These are phyloP conservation scores for Neoboletus magnificus DNA, from an alignment of 768 basidiomycete genomes.

Conservation along the genomic window DNA sequence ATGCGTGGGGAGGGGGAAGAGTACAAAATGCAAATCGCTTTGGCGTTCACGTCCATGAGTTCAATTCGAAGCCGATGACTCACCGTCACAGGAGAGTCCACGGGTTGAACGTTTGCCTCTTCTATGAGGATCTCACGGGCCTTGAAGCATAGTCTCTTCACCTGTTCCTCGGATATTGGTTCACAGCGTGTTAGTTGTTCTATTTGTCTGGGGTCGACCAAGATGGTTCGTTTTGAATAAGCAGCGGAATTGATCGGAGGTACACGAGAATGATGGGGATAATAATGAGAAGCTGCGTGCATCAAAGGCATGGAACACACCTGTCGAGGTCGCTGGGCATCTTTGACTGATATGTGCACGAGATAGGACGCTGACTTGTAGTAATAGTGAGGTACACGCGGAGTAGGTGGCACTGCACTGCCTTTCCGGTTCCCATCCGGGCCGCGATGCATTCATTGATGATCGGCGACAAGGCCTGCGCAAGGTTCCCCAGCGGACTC, in stretches of 20 bases:
- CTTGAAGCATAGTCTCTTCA: conserved; percentile 92
- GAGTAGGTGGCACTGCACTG: conserved; percentile 26
- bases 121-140: conserved; percentile 96
- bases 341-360: conserved; percentile 12
- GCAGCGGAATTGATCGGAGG: conserved; percentile 25
- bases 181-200: conserved; percentile 92
- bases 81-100: conserved; percentile 95
- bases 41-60: neutral
- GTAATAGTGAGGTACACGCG: conserved; percentile 24
- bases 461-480: conserved; percentile 16
- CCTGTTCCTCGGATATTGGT: conserved; percentile 92
- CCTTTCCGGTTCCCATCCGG: conserved; percentile 12
- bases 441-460: conserved; percentile 8
- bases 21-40: neutral
- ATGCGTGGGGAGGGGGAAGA: neutral
- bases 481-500: neutral
- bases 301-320: conserved; percentile 39
- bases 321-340: conserved; percentile 60
- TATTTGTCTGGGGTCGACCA: conserved; percentile 67
- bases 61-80: conserved; percentile 27
- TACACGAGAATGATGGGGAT: conserved; percentile 20
- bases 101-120: conserved; percentile 95
- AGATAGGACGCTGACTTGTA: conserved; percentile 32
- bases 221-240: conserved; percentile 13
- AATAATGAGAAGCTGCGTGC: conserved; percentile 23